phyloP scores from a whole-genome alignment of 352 stramenopile genomes.

The Phytophthora chlamydospora region DNA sequence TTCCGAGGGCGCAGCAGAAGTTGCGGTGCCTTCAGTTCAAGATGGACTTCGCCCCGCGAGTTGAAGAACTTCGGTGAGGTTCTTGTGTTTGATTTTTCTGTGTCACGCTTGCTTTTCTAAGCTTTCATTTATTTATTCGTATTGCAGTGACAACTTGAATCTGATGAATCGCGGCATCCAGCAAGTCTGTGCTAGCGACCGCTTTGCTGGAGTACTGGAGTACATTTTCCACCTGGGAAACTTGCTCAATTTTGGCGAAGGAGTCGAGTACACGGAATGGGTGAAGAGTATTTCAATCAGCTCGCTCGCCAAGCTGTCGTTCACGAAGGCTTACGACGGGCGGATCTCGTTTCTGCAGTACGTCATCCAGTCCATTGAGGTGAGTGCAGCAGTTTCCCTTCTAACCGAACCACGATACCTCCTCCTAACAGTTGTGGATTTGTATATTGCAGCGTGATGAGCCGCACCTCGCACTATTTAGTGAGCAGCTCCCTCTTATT shows the following conservation, averaged over 20 bases:
- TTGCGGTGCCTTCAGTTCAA: conserved; percentile 83
- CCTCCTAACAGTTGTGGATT: conserved; percentile 5
- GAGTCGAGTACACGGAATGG: conserved; percentile 46
- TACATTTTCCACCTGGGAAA: conserved; percentile 82
- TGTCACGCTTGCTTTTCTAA: conserved; percentile 6
- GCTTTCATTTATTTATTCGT: background rate
- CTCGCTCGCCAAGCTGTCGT: conserved; percentile 78
- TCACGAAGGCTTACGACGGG: conserved; percentile 82
- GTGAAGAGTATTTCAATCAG: conserved; percentile 78
- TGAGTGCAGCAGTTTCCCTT: conserved; percentile 17
- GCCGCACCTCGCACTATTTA: conserved; percentile 63
- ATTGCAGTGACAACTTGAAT: conserved; percentile 57
- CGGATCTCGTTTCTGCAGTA: conserved; percentile 82
- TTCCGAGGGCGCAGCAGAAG: conserved; percentile 72
- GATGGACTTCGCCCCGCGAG: conserved; percentile 69
- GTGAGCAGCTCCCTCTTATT: conserved; percentile 66
- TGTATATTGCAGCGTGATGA: conserved; percentile 56
- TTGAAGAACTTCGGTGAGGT: conserved; percentile 73
- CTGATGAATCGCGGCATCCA: conserved; percentile 70
- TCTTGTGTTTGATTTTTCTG: background rate
- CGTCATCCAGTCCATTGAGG: conserved; percentile 75
- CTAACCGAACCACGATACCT: background rate
- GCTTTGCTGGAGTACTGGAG: conserved; percentile 64
- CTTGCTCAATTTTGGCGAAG: conserved; percentile 67
- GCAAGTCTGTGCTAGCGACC: conserved; percentile 72